phyloP scores from a whole-genome alignment of 2,329 filamentous ascomycete genomes.

The Colletotrichum tanaceti region DNA sequence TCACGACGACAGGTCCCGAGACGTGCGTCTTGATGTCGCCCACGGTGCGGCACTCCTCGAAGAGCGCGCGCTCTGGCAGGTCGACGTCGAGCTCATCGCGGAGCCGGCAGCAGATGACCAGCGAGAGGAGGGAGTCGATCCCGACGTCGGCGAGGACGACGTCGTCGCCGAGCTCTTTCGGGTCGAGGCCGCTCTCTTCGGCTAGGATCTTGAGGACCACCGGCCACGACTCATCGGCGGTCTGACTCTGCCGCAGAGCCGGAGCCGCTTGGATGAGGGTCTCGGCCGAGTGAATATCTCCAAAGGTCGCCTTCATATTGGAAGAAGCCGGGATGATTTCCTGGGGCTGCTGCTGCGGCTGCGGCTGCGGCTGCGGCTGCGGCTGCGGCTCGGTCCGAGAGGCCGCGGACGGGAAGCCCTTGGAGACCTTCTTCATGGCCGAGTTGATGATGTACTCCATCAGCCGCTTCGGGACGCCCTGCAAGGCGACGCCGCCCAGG shows the following conservation, averaged over 20 bases:
- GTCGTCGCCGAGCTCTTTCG: constrained; percentile 66
- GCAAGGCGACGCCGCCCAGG: constrained; percentile 70
- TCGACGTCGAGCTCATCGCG: constrained; percentile 68
- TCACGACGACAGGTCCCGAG: background rate
- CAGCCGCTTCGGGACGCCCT: constrained; percentile 72
- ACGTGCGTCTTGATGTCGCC: constrained; percentile 60
- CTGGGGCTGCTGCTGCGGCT: too few relatives aligned
- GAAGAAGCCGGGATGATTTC: too few relatives aligned
- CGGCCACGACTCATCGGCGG: constrained; percentile 56
- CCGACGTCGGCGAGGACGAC: constrained; percentile 67
- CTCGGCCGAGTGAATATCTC: background rate
- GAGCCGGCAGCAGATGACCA: constrained; percentile 67
- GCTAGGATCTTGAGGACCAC: constrained; percentile 65
- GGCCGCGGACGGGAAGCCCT: constrained; percentile 57
- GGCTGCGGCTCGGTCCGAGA: constrained; percentile 51
- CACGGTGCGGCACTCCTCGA: constrained; percentile 66
- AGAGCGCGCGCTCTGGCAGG: constrained; percentile 60
- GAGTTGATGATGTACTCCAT: constrained; percentile 70
- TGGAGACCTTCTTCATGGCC: constrained; percentile 54
- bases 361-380: too few relatives aligned
- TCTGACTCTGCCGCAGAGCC: constrained; percentile 59
- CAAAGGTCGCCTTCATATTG: background rate
- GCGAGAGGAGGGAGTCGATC: constrained; percentile 70
- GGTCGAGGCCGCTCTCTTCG: constrained; percentile 64
- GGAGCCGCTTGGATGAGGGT: background rate